Base-by-base conservation (phyloP, 805 yeast species). In the Metschnikowia hibisci region DNA sequence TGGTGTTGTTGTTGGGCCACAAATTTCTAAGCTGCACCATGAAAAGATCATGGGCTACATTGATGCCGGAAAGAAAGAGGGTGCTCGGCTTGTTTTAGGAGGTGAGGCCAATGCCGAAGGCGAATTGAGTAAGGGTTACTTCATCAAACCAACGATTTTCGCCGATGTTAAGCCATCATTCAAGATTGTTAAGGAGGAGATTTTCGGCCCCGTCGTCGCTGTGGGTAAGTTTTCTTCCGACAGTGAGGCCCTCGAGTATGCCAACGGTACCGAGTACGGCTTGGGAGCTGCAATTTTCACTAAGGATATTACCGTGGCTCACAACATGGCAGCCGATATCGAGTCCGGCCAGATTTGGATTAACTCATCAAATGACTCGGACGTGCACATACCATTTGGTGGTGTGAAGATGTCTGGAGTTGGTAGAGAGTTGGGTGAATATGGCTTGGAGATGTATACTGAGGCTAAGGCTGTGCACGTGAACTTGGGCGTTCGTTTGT, bases 191-290 rank as follows among this genome's bases (percentile, higher is more conserved):
- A 73, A 74, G 51, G 95, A 87, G 63, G 96, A 87, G 65, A 86
- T 87, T 45, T 87, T 87, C 62, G 96, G 96, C 14, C 96, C 96
- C 12, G 96, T 87, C 27, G 87, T 82, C 20, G 72, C 80, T 6
- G 71, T 84, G 28, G 78, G 82, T 44, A 78, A 77, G 62, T 87
- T 87, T 66, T 59, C 67, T 29, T 68, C 80, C 25, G 84, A 80
- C 51, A 83, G 78, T 39, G 90, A 87, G 57, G 95, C 80, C 4
- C 50, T 87, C 22, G 67, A 62, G 48, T 73, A 72, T 46, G 95
- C 95, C 52, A 87, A 87, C 62, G 78, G 77, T 54, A 74, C 88
- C 9, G 74, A 73, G 41, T 87, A 86, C 59, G 96, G 96, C 5
- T 76, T 87, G 44, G 95, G 90, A 8, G 87, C 90, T 4, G 83